Base-by-base conservation (phyloP, 2,329 filamentous ascomycete genomes). In the Scleromitrula shiraiana region DNA sequence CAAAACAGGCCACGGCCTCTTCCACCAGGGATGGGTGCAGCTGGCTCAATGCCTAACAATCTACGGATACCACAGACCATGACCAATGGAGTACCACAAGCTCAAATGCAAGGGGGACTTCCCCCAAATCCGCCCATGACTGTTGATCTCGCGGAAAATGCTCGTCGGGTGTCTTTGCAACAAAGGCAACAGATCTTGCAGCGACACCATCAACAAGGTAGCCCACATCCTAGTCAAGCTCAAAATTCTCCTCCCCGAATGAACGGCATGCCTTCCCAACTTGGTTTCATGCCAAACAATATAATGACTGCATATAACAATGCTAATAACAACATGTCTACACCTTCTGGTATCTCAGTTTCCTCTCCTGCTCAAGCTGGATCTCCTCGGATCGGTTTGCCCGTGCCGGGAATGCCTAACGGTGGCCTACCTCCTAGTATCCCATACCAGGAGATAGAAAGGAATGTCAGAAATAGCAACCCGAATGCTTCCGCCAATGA, bases 101-200 rank as follows among this genome's bases (percentile, higher is more conserved):
- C 83, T 20, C 84, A 84, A 55, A 75, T 88, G 69, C 82, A 84
- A 58, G 52, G 50, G 45, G 76, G 83, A 46, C 75, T 87, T 69
- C 75, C 79, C 2, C 66, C 75, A 5, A 70, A 68, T 41, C 65
- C 68, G 7, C 68, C 67, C 36, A 62, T 77, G 2, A 76, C 81
- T 51, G 68, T 76, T 22, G 73, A 72, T 46, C 65, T 82, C 39
- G 72, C 82, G 56, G 69, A 83, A 57, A 81, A 84, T 58, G 77
- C 81, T 14, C 79, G 81, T 46, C 77, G 79, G 36, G 79, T 86
- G 35, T 74, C 83, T 14, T 9, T 43, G 15, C 46, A 49, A 32
- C 46, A 49, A 17, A 44, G 46, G 37, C 65, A 66, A 49, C 58
- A 60, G 41, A 58, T 52, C 8, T 56, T 59, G 20, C 45, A 53